A percentile compares a stretch with the other conserved stretches of the same genome.
Conservation (phyloP, 176 grass and related monocot species). For the Melocanna baccifera region DNA sequence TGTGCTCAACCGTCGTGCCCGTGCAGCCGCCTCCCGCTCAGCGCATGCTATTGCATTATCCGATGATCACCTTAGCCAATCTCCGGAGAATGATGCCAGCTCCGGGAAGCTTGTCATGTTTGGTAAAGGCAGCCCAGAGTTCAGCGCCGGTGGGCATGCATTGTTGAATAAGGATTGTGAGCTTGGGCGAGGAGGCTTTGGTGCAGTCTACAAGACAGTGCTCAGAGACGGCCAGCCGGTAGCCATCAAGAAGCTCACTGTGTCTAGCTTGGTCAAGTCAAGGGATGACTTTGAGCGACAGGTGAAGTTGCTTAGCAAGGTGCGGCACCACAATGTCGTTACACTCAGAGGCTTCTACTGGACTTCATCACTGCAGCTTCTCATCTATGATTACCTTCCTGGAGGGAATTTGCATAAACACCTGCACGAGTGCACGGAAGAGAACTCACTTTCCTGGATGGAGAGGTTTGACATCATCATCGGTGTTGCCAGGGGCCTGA, state of each 20-base stretch:
- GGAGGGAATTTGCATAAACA: constrained; percentile 76
- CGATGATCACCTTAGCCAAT: constrained; percentile 77
- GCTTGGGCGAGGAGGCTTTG: constrained; percentile 90
- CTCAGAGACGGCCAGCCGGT: constrained; percentile 71
- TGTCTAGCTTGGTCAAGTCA: constrained; percentile 91
- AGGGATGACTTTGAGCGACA: constrained; percentile 87
- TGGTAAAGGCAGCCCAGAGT: constrained; percentile 71
- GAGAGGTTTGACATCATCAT: constrained; percentile 91
- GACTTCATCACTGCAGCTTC: constrained; percentile 87
- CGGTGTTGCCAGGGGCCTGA: constrained; percentile 72
- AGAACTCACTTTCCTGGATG: constrained; percentile 70
- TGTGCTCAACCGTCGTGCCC: constrained; percentile 68
- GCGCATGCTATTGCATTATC: constrained; percentile 53
- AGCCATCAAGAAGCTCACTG: constrained; percentile 96
- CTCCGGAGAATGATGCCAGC: constrained; percentile 67
- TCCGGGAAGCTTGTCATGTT: constrained; percentile 95
- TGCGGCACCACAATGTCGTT: constrained; percentile 71
- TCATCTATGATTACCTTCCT: constrained; percentile 86
- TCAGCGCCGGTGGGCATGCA: constrained; percentile 73
- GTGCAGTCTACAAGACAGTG: constrained; percentile 88
- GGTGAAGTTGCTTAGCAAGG: constrained; percentile 71
- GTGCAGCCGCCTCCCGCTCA: constrained; percentile 25
- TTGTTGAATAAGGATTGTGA: constrained; percentile 94
- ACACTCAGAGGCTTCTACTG: constrained; percentile 88
- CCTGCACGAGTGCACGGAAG: constrained; percentile 60